Evolutionary conservation across 352 stramenopile genomes (phyloP), one percentile per base, ranked within the genome.

Genomic region (Pythium pyrilobum): DNA sequence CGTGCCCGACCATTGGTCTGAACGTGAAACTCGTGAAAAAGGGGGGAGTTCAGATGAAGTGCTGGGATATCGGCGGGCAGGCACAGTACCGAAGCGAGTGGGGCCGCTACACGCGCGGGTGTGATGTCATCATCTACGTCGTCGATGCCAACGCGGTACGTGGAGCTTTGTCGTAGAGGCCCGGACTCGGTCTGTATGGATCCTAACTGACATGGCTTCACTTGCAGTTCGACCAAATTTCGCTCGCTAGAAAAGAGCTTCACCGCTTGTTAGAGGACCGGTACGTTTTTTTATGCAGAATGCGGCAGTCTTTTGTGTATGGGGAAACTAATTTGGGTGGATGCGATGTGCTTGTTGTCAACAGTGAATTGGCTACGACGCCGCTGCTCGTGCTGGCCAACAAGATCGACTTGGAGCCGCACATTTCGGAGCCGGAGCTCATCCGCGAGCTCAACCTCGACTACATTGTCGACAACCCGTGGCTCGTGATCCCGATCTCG

Each of bases 101-200:
- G 89, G 87, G 88, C 27, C 77, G 89, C 43, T 98, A 98, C 72
- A 97, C 91, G 55, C 94, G 96, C 53, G 96, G 96, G 39, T 99
- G 96, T 73, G 95, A 99, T 73, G 96, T 99, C 52, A 98, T 99
- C 70, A 95, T 99, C 65, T 99, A 97, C 85, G 96, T 99, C 20
- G 96, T 99, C 1, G 96, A 99, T 59, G 92, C 95, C 38, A 96
- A 97, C 25, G 96, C 96, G 65, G 89, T 97, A 81, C 50, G 80
- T 64, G 4, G 9, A 6, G 10, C 4, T 20, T 11, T 6, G n/a
- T n/a, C n/a, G n/a, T n/a, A n/a, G n/a, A n/a, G n/a, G n/a, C n/a
- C n/a, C n/a, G n/a, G n/a, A n/a, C n/a, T n/a, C n/a, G n/a, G n/a
- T n/a, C n/a, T n/a, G n/a, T n/a, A n/a, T n/a, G n/a, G n/a, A n/a